These are phyloP conservation scores for Pleodorina starrii DNA, from an alignment of 139 green algal genomes.

Conservation along the genomic window DNA sequence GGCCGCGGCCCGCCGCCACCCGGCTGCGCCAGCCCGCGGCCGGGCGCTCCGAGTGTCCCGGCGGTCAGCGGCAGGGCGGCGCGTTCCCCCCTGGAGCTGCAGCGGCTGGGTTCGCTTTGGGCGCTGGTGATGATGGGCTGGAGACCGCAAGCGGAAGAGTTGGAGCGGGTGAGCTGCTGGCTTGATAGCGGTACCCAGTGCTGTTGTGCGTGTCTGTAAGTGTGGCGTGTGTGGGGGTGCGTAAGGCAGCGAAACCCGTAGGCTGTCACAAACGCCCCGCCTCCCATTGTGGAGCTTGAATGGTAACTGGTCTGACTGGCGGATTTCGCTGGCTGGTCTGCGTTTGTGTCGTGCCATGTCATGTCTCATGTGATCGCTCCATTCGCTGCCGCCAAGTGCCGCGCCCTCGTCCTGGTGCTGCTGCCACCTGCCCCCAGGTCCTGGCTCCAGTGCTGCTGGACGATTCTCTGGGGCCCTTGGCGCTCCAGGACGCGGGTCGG, in stretches of 20 bases:
- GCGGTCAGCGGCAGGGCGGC: no score
- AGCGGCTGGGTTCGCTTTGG: slow-evolving; percentile 22
- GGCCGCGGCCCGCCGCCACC: not conserved
- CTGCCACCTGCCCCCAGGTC: not conserved
- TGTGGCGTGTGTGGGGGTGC: no score
- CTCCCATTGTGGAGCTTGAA: not conserved
- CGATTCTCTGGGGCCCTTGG: not conserved
- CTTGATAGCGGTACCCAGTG: no score
- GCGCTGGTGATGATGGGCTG: slow-evolving; percentile 39
- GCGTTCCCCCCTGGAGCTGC: no score
- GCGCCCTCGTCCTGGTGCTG: not conserved
- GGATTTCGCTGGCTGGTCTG: not conserved
- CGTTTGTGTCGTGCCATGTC: not conserved
- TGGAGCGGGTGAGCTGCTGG: slow-evolving; percentile 1
- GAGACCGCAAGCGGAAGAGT: not conserved
- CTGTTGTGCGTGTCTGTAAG: no score
- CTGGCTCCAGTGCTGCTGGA: slow-evolving; percentile 4
- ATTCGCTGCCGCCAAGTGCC: not conserved
- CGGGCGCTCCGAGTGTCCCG: not conserved
- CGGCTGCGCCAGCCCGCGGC: not conserved
- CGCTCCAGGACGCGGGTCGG: not conserved
- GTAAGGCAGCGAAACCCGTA: not conserved
- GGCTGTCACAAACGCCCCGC: not conserved
- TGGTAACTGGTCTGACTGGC: not conserved
- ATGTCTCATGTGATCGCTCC: not conserved